These are phyloP conservation scores for Parmales sp. DNA, from an alignment of 108 stramenopile genomes.

Conservation along the genomic window DNA sequence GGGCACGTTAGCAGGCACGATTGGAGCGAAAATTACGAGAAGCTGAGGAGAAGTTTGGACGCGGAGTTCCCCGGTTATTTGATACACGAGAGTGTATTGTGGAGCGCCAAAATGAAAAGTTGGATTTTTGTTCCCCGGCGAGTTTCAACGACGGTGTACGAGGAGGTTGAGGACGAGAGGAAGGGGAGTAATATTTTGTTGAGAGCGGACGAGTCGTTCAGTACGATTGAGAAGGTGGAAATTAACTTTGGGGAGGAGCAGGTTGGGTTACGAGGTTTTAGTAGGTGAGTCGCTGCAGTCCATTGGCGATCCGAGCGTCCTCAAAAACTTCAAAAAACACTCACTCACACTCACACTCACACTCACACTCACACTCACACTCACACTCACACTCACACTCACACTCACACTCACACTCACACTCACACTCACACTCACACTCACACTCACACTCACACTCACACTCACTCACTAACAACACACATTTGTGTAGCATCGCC, in stretches of 20 bases:
- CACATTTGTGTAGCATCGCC: conserved; percentile 85
- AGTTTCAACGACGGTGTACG: conserved; percentile 65
- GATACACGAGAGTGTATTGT: conserved; percentile 82
- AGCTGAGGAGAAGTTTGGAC: conserved; percentile 60
- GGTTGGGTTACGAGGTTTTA: too few relatives aligned
- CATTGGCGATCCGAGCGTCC: too few relatives aligned
- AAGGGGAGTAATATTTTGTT: conserved; percentile 76
- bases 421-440: too few relatives aligned
- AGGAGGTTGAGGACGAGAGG: conserved; percentile 76
- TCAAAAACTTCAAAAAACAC: too few relatives aligned
- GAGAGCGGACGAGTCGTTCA: conserved; percentile 65
- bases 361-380: too few relatives aligned
- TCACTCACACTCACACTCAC: too few relatives aligned
- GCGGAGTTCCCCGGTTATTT: conserved; percentile 71
- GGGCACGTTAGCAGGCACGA: conserved; percentile 64
- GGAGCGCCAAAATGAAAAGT: conserved; percentile 59
- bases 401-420: too few relatives aligned
- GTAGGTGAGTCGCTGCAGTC: too few relatives aligned
- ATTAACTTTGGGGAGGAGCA: too few relatives aligned
- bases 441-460: not conserved
- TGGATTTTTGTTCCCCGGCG: conserved; percentile 90
- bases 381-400: too few relatives aligned
- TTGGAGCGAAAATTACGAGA: conserved; percentile 66
- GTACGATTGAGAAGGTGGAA: conserved; percentile 41
- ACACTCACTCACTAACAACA: conserved; percentile 68